phyloP scores from a whole-genome alignment of 2,329 filamentous ascomycete genomes.

The Colletotrichum endophyticum region DNA sequence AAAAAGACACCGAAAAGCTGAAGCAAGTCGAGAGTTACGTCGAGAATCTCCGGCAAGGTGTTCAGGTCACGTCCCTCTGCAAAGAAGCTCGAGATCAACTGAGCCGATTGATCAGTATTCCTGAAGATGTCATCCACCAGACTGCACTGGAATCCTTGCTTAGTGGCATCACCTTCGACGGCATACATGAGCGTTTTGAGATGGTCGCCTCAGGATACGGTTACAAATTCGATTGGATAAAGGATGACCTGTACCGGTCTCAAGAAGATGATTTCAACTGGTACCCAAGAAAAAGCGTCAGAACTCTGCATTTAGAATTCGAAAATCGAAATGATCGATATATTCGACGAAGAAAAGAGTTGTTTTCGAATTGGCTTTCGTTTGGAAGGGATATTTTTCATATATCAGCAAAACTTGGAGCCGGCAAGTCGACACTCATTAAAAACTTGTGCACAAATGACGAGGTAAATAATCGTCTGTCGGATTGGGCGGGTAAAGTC shows the following conservation, averaged over 20 bases:
- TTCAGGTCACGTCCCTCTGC: neutral
- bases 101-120: fast-evolving
- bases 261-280: too few relatives aligned
- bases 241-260: too few relatives aligned
- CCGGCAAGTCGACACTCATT: neutral
- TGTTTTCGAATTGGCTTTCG: too few relatives aligned
- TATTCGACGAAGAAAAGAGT: too few relatives aligned
- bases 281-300: too few relatives aligned
- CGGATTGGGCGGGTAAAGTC: too few relatives aligned
- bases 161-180: neutral
- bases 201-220: too few relatives aligned
- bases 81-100: neutral
- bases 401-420: neutral
- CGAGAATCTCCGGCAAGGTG: neutral
- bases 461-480: too few relatives aligned
- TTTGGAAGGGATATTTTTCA: neutral
- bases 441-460: too few relatives aligned
- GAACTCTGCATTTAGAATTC: too few relatives aligned
- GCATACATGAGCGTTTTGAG: neutral
- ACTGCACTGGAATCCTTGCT: neutral
- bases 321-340: too few relatives aligned
- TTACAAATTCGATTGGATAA: too few relatives aligned
- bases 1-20: neutral
- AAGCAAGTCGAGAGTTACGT: neutral
- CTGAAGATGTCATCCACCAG: fast-evolving